Conservation (phyloP, 2,329 filamentous ascomycete genomes). For the Leptographium procerum region DNA sequence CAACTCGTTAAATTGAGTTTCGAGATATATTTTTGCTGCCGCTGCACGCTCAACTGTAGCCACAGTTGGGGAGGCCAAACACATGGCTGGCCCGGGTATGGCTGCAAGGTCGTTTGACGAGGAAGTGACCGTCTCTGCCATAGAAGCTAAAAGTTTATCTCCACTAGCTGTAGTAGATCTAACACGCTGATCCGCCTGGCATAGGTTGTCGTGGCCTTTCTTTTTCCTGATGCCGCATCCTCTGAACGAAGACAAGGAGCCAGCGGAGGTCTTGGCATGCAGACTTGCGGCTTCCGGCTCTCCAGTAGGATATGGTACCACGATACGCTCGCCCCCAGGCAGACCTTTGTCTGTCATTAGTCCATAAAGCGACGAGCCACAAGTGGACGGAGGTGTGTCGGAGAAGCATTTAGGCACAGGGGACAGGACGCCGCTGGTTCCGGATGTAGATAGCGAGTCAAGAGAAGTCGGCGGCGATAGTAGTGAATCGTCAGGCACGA, state of each 20-base stretch:
- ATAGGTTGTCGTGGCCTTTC: not conserved
- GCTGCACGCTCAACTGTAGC: conserved; percentile 66
- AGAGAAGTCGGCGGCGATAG: conserved; percentile 12
- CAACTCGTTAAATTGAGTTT: conserved; percentile 70
- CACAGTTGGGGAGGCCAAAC: conserved; percentile 22
- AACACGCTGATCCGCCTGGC: not conserved
- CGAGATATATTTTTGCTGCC: conserved; percentile 75
- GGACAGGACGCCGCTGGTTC: conserved; percentile 11
- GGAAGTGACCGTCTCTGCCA: not conserved
- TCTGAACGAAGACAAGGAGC: conserved; percentile 25
- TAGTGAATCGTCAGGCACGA: not conserved
- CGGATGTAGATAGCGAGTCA: conserved; percentile 3
- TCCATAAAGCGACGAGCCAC: not conserved
- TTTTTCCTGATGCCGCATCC: not conserved
- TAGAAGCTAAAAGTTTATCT: not conserved
- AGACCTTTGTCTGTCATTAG: not conserved
- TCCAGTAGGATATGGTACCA: not conserved
- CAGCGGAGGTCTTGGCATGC: conserved; percentile 26
- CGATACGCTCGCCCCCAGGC: not conserved
- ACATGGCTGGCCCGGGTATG: not conserved
- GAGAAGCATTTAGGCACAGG: conserved; percentile 5
- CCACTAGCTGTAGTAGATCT: too few relatives aligned
- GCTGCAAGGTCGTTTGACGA: not conserved
- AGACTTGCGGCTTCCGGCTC: conserved; percentile 8
- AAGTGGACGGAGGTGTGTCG: conserved; percentile 4